Base-by-base conservation (phyloP, 1,139 yeast species). In the Chernovozyma sophiae-reginae region DNA sequence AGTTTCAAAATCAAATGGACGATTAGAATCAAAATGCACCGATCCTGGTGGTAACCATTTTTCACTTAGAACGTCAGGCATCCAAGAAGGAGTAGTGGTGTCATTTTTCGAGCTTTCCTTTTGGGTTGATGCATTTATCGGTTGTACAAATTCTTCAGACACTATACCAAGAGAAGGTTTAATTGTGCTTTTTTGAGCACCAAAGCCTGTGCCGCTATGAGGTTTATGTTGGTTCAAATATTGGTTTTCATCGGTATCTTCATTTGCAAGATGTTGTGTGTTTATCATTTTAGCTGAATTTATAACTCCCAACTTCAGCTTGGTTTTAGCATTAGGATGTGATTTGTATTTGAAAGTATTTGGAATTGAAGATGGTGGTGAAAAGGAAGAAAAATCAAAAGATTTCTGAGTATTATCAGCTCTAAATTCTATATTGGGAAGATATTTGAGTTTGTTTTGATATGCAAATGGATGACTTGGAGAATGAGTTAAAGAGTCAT, bases 321-420 rank as follows among this genome's bases (percentile, higher is more conserved):
- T 70, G 0, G 75, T 63, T 39, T 53, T 60, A 19, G 76, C 76
- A 45, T 68, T 70, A 8, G 75, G 74, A 44, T 67, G 72, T 10
- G 71, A 63, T 43, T 69, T 70, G 46, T 68, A 61, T 39, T 68
- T 62, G 54, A 70, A 70, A 1, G 76, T 70, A 44, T 70, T 70
- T 20, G 76, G 75, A 16, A 67, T 64, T 3, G 73, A 65, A 10
- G 49, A 51, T 3, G 59, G 44, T 2, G 61, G 56, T 8, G 63
- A 55, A 15, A 26, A 32, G 27, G 38, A 30, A 22, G 37, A 25
- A n/a, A 25, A 25, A 19, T 40, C 31, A 26, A 36, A 37, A 10
- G 38, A 30, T 16, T 29, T 37, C 6, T 46, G 32, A 17, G 42
- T 40, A 30, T 40, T 43, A 30, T 40, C 44, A 5, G 31, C 34